Percentiles rank a stretch among this genome's conserved stretches.
These are phyloP conservation scores for Cercospora zeina DNA, from an alignment of 2,329 filamentous ascomycete species.

Conservation along the genomic window DNA sequence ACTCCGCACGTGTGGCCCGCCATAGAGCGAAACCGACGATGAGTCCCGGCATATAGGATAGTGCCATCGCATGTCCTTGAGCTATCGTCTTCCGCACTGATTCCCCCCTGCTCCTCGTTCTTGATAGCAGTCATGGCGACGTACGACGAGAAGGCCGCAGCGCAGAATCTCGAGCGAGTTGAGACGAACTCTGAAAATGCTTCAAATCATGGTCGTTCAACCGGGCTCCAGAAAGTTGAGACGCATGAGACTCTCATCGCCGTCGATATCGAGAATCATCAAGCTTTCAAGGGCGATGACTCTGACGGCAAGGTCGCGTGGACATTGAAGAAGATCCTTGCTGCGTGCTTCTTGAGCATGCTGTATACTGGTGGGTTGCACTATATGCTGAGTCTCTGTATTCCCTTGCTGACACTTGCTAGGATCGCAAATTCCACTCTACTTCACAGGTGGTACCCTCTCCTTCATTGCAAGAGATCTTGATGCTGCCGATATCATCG, in stretches of 20 bases:
- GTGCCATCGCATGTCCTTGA: not conserved
- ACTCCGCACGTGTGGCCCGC: not conserved
- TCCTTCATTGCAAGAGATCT: conserved; percentile 31
- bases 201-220: conserved; percentile 8
- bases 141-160: conserved; percentile 21
- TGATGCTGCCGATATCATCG: conserved; percentile 25
- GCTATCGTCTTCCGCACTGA: not conserved
- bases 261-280: conserved; percentile 42
- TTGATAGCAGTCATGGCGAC: conserved; percentile 15
- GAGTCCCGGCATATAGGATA: conserved; percentile 3
- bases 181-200: conserved; percentile 22
- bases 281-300: conserved; percentile 45
- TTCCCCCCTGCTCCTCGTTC: not conserved
- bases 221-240: conserved; percentile 23
- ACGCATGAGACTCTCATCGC: conserved; percentile 26
- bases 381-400: not conserved
- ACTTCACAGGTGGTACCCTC: conserved; percentile 32
- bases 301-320: conserved; percentile 45
- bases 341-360: conserved; percentile 43
- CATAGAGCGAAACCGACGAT: not conserved
- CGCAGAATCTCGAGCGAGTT: conserved; percentile 21
- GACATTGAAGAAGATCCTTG: conserved; percentile 40
- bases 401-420: not conserved
- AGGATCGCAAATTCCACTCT: conserved; percentile 33
- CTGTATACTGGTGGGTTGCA: conserved; percentile 40